phyloP scores from a whole-genome alignment of 2,329 filamentous ascomycete genomes.

The Aureobasidium vineae region DNA sequence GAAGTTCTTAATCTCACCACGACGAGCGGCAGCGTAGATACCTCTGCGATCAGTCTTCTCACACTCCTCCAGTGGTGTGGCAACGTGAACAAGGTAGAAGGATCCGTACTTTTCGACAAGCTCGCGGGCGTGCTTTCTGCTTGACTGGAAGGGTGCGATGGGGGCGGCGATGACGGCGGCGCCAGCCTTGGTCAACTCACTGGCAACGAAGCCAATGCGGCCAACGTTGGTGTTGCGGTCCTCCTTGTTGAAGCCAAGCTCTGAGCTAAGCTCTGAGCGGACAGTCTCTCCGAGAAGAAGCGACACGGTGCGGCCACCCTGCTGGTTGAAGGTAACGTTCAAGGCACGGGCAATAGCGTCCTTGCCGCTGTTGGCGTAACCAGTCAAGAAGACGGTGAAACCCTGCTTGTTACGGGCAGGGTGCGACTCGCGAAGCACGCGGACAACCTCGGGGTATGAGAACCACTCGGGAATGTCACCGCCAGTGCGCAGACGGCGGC shows the following conservation, averaged over 20 bases:
- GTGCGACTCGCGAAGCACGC: constrained; percentile 93
- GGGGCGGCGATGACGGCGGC: constrained; percentile 94
- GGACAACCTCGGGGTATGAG: constrained; percentile 98
- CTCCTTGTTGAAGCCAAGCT: constrained; percentile 90
- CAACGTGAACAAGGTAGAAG: constrained; percentile 95
- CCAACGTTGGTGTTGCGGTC: constrained; percentile 94
- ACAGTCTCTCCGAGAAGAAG: constrained; percentile 95
- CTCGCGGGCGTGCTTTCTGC: constrained; percentile 74
- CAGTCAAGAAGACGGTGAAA: constrained; percentile 97
- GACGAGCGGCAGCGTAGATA: constrained; percentile 78
- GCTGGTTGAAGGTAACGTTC: constrained; percentile 96
- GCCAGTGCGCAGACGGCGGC: constrained; percentile 83
- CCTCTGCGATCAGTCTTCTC: constrained; percentile 95
- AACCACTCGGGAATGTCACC: constrained; percentile 99
- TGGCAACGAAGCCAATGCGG: constrained; percentile 93
- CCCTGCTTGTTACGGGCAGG: constrained; percentile 87
- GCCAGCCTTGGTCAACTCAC: constrained; percentile 88
- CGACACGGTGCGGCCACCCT: constrained; percentile 90
- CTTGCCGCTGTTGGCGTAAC: constrained; percentile 95
- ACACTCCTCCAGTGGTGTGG: constrained; percentile 84
- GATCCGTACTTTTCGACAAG: constrained; percentile 82
- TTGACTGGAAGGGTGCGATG: constrained; percentile 86
- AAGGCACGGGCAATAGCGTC: constrained; percentile 93
- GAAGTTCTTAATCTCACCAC: constrained; percentile 95
- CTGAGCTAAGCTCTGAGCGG: constrained; percentile 85